phyloP scores from a whole-genome alignment of 805 yeast genomes.

The Starmerella bombi region DNA sequence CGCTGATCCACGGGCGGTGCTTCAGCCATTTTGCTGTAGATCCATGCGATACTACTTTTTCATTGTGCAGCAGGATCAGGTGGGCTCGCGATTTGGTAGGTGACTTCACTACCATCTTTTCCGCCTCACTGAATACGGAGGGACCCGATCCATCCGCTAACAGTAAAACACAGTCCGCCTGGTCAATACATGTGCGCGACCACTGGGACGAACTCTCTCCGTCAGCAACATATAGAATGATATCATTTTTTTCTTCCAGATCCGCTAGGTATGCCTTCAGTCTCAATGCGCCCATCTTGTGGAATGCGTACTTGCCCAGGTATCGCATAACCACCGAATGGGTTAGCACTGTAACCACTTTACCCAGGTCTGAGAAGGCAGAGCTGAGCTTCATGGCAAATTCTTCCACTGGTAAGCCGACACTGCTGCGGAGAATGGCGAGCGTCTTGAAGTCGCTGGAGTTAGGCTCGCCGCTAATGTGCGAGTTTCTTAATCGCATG shows the following conservation, averaged over 20 bases:
- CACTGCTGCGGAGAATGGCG: slow-evolving; percentile 65
- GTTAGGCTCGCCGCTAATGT: not conserved
- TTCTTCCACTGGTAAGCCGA: slow-evolving; percentile 73
- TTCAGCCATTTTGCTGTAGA: slow-evolving; percentile 75
- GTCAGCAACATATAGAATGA: slow-evolving; percentile 83
- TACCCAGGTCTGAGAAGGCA: slow-evolving; percentile 62
- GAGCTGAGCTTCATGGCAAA: slow-evolving; percentile 62
- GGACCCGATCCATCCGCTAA: slow-evolving; percentile 70
- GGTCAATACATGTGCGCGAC: slow-evolving; percentile 86
- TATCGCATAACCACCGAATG: slow-evolving; percentile 69
- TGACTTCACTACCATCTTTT: slow-evolving; percentile 54
- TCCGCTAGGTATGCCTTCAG: slow-evolving; percentile 83
- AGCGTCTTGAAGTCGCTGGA: slow-evolving; percentile 59
- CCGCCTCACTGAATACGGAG: slow-evolving; percentile 75
- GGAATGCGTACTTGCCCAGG: slow-evolving; percentile 86
- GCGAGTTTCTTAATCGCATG: slow-evolving; percentile 11
- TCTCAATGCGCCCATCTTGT: slow-evolving; percentile 69
- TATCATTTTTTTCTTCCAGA: slow-evolving; percentile 75
- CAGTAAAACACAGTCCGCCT: slow-evolving; percentile 86
- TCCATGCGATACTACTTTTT: slow-evolving; percentile 71
- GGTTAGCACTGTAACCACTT: slow-evolving; percentile 64
- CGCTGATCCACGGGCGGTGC: slow-evolving; percentile 76
- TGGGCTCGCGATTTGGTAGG: slow-evolving; percentile 83
- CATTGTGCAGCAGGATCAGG: slow-evolving; percentile 70
- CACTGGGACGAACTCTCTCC: slow-evolving; percentile 63